phyloP scores from a whole-genome alignment of 768 basidiomycete genomes.

The Boletus speciosus region DNA sequence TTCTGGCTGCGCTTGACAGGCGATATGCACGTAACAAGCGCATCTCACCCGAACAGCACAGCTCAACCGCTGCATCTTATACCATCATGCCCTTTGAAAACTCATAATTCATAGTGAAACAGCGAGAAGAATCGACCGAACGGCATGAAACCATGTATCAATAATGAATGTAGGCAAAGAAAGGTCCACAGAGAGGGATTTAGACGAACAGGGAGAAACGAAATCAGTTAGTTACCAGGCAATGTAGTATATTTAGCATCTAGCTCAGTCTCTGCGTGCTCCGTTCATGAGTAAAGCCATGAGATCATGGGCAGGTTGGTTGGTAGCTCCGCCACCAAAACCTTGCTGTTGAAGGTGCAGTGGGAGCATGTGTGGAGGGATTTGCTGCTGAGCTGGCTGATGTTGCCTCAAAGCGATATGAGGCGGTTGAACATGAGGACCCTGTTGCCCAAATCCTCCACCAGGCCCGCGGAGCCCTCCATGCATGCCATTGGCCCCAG shows the following conservation, averaged over 20 bases:
- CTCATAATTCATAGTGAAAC: conserved; percentile 27
- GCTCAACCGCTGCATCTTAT: not conserved
- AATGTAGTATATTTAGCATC: conserved; percentile 13
- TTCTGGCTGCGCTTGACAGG: conserved; percentile 8
- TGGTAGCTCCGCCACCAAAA: conserved; percentile 42
- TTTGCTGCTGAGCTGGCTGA: conserved; percentile 43
- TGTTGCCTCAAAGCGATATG: conserved; percentile 33
- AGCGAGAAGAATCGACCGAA: conserved; percentile 20
- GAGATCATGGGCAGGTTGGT: conserved; percentile 65
- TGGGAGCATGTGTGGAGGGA: conserved; percentile 50
- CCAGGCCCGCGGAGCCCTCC: conserved; percentile 46
- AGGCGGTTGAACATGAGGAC: conserved; percentile 30
- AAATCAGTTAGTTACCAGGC: conserved; percentile 12
- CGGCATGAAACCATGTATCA: conserved; percentile 30
- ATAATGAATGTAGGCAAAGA: conserved; percentile 29
- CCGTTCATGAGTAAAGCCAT: conserved; percentile 85
- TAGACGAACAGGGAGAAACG: conserved; percentile 6
- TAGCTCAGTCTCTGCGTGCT: conserved; percentile 55
- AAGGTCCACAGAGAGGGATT: conserved; percentile 22
- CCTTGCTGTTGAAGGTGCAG: conserved; percentile 64
- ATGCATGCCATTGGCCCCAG: conserved; percentile 43
- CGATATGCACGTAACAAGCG: conserved; percentile 10
- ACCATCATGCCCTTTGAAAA: conserved; percentile 9
- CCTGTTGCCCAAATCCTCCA: conserved; percentile 38
- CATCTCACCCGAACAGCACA: conserved; percentile 6